A percentile compares a stretch with the other conserved stretches of the same genome.
These are phyloP conservation scores for Jamesozyma spencerorum DNA, from an alignment of 805 yeast genomes.

Conservation along the genomic window DNA sequence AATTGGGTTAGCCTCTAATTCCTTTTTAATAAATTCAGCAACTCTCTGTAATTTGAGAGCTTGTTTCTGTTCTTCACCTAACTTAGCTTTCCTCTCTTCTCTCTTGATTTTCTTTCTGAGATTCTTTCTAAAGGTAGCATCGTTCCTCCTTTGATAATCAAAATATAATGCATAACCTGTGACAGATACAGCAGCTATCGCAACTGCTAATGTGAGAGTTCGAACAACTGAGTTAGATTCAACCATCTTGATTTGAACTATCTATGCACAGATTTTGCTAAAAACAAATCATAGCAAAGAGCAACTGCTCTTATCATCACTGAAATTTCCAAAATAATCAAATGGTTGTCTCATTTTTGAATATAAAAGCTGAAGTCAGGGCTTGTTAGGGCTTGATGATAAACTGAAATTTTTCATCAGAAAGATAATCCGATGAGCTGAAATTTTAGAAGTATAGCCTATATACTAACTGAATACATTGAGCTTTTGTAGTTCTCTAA, in stretches of 20 bases:
- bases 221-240: neutral
- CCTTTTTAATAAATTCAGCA: constrained; percentile 51
- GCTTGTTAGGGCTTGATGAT: no score
- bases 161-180: constrained; percentile 79
- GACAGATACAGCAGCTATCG: constrained; percentile 40
- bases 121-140: constrained; percentile 69
- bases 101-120: constrained; percentile 55
- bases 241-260: no score
- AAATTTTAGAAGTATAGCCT: no score
- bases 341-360: no score
- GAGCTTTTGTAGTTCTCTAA: no score
- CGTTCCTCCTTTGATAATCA: constrained; percentile 83
- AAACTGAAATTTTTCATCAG: neutral
- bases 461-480: no score
- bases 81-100: constrained; percentile 38
- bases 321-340: no score
- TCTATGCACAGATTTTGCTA: no score
- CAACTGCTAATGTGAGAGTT: constrained; percentile 3
- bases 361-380: no score
- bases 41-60: constrained; percentile 52
- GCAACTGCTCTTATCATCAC: no score
- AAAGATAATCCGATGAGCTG: constrained; percentile 4
- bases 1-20: constrained; percentile 62
- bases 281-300: no score
- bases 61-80: constrained; percentile 43